Evolutionary conservation across 1,139 yeast genomes (phyloP).

Genomic region (Pichia sp.): DNA sequence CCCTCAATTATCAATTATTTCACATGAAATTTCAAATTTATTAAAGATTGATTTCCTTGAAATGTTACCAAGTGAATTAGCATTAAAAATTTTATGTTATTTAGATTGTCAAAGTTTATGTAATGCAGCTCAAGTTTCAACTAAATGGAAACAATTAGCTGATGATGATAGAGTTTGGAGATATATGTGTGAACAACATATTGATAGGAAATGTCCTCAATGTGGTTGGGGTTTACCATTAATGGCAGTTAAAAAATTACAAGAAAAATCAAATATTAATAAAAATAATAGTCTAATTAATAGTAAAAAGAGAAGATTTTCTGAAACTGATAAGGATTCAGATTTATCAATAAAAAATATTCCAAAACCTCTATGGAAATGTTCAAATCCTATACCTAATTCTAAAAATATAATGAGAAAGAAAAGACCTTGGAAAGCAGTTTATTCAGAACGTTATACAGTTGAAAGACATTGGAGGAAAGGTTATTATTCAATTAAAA

Average conservation of each 20-base stretch:
- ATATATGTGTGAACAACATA: constrained; percentile 97
- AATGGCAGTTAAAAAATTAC: constrained; percentile 72
- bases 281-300: background rate
- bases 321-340: constrained; percentile 15
- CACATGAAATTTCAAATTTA: constrained; percentile 70
- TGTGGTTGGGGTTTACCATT: constrained; percentile 99
- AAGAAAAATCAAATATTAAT: constrained; percentile 32
- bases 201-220: constrained; percentile 92
- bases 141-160: constrained; percentile 80
- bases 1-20: constrained; percentile 81
- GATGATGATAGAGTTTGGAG: constrained; percentile 98
- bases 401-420: constrained; percentile 27
- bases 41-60: constrained; percentile 85
- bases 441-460: constrained; percentile 82
- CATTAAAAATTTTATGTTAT: constrained; percentile 79
- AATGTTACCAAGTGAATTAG: constrained; percentile 78
- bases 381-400: constrained; percentile 28
- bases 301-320: constrained; percentile 28
- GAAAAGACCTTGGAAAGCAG: constrained; percentile 91
- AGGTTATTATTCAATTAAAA: constrained; percentile 59
- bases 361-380: constrained; percentile 24
- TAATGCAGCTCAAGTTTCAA: constrained; percentile 87
- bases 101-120: constrained; percentile 89
- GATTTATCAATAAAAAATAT: constrained; percentile 10
- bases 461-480: constrained; percentile 94